Base-by-base conservation (phyloP, 108 stramenopile species). In the Stephanodiscus minutulus region DNA sequence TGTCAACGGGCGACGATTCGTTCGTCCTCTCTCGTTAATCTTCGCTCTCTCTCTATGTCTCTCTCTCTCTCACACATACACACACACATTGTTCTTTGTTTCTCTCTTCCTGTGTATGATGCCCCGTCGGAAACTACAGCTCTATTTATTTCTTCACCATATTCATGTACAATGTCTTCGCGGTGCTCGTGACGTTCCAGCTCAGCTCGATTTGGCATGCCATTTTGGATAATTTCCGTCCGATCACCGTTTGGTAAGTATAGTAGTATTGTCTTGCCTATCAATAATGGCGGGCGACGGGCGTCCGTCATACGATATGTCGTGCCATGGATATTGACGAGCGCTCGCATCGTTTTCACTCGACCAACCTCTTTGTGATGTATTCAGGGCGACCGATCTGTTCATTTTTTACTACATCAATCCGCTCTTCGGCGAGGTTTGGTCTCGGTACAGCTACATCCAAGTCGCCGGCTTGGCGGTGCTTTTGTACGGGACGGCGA, bases 191-290 rank as follows among this genome's bases (percentile, higher is more conserved):
- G 17, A 97, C 96, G 43, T 96, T 91, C 63, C 67, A 89, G 79
- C 82, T 97, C 56, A 92, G 85, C 77, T 89, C 88, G 36, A 86
- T 98, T 22, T 98, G 96, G 96, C 97, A 98, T 82, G 97, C 96
- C 37, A 98, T 98, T 73, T 78, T 98, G 37, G 97, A 98, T 83
- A 98, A 98, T 59, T 98, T 97, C 78, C 88, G 96, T 41, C 96
- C 97, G 11, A 94, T 97, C 58, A 92, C 94, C 6, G 91, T 97
- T 8, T 96, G 95, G 95, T 53, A 53, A 8, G 52, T 53, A 12
- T 53, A 12, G 10, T 22, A 12, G 9, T 53, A 53, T 53, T 20
- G 1, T 2, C 22, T 0, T 52, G 20, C 13, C 15, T 20, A 5
- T 52, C 13, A 0, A 52, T 49, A 12, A 27, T 5, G 31, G 31